A percentile compares a stretch with the other conserved stretches of the same genome.
phyloP scores from a whole-genome alignment of 1,139 yeast genomes.

The Kluyveromyces marxianus region DNA sequence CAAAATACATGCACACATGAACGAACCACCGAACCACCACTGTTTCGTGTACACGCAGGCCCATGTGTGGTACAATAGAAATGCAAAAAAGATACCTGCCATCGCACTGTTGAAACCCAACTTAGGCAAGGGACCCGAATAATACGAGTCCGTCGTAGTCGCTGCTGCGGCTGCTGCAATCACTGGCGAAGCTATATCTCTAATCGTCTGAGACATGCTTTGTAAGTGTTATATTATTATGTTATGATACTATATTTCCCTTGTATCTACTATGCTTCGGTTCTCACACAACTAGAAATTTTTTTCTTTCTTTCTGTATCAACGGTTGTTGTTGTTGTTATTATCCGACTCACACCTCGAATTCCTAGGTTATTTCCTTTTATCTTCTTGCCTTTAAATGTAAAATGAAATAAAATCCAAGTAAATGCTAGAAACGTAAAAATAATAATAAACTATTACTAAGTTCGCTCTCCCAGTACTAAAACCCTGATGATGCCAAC shows the following conservation, averaged over 20 bases:
- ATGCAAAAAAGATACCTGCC: conserved; percentile 40
- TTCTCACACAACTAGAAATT: no score
- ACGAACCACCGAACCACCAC: conserved; percentile 67
- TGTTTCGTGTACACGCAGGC: conserved; percentile 46
- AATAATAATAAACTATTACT: no score
- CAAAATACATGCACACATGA: conserved; percentile 51
- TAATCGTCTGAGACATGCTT: no score
- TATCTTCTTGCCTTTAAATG: no score
- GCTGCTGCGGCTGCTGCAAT: conserved; percentile 1
- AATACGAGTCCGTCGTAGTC: conserved; percentile 9
- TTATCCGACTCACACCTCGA: background rate
- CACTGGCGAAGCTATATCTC: background rate
- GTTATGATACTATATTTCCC: no score
- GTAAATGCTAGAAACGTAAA: no score
- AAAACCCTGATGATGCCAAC: no score
- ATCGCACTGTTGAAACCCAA: conserved; percentile 39
- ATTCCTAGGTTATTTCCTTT: no score
- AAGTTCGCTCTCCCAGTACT: no score
- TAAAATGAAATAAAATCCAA: no score
- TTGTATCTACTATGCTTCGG: no score
- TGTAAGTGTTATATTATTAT: no score
- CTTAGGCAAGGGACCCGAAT: conserved; percentile 26
- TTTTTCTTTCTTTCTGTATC: background rate
- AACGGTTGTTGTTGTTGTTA: background rate
- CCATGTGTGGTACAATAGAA: conserved; percentile 35